A percentile compares a stretch with the other conserved stretches of the same genome.
Evolutionary conservation across 495 filamentous ascomycete species (phyloP).

Genomic region (Chaetomium cochliodes): DNA sequence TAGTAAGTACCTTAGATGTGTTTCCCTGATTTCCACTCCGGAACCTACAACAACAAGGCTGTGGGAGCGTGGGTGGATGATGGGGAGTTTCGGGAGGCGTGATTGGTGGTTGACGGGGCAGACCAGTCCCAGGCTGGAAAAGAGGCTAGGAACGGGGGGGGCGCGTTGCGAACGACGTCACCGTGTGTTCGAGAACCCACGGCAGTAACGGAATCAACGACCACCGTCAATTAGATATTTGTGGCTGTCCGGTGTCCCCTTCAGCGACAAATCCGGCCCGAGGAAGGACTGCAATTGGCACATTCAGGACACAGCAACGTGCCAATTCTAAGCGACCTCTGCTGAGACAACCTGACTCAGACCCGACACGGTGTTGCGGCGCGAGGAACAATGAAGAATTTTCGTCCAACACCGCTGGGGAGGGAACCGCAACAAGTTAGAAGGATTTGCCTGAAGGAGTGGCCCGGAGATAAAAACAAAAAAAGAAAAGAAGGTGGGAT

Average conservation of each 20-base stretch:
- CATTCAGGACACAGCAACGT: slow-evolving; percentile 2
- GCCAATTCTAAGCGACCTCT: background rate
- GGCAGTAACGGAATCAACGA: background rate
- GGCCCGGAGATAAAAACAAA: slow-evolving; percentile 1
- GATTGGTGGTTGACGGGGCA: background rate
- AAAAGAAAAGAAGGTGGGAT: background rate
- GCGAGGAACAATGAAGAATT: background rate
- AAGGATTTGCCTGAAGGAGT: background rate
- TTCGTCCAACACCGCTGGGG: background rate
- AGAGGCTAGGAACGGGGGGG: background rate
- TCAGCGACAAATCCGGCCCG: slow-evolving; percentile 8
- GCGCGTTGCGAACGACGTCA: slow-evolving; percentile 9
- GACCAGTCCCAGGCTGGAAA: background rate
- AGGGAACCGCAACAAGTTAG: background rate
- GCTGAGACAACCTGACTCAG: slow-evolving; percentile 6
- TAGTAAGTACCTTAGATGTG: background rate
- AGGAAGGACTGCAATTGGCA: slow-evolving; percentile 13
- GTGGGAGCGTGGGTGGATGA: background rate
- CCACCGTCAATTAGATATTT: background rate
- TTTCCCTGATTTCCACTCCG: background rate
- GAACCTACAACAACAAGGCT: background rate
- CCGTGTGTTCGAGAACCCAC: background rate
- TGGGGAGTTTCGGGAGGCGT: background rate
- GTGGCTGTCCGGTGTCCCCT: slow-evolving; percentile 1
- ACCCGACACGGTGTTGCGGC: no score